A percentile compares a stretch with the other conserved stretches of the same genome.
These are phyloP conservation scores for Ascomycota sp. DNA, from an alignment of 2,329 filamentous ascomycete species.

Conservation along the genomic window DNA sequence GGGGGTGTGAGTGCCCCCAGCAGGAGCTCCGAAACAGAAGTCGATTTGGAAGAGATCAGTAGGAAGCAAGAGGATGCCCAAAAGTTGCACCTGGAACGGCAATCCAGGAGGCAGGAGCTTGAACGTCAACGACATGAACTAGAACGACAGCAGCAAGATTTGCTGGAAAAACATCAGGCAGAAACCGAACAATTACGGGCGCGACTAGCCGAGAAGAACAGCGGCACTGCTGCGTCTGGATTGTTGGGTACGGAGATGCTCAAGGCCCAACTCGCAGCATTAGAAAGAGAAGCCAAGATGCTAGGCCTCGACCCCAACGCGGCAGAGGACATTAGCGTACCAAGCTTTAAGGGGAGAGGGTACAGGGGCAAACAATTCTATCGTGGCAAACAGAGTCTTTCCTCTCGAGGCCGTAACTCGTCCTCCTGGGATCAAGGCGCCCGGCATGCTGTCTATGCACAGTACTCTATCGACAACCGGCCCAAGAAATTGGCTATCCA, in stretches of 20 bases:
- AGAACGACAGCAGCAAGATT: slow-evolving; percentile 40
- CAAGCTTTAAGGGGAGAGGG: slow-evolving; percentile 15
- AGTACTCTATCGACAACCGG: slow-evolving; percentile 56
- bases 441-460: slow-evolving; percentile 33
- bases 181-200: slow-evolving; percentile 45
- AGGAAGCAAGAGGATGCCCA: slow-evolving; percentile 54
- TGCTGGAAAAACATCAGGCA: slow-evolving; percentile 41
- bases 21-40: slow-evolving; percentile 23
- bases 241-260: slow-evolving; percentile 39
- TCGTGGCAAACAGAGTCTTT: slow-evolving; percentile 13
- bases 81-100: slow-evolving; percentile 43
- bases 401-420: slow-evolving; percentile 20
- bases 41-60: slow-evolving; percentile 51
- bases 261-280: slow-evolving; percentile 49
- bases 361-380: slow-evolving; percentile 16
- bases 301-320: slow-evolving; percentile 45
- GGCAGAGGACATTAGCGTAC: slow-evolving; percentile 19
- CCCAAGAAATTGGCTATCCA: slow-evolving; percentile 46
- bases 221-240: slow-evolving; percentile 8
- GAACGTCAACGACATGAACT: slow-evolving; percentile 42
- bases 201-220: slow-evolving; percentile 19
- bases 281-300: slow-evolving; percentile 51
- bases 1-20: background rate
- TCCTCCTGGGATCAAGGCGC: slow-evolving; percentile 22
- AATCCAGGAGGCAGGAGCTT: slow-evolving; percentile 39